Percentiles rank a stretch among this genome's conserved stretches.
Evolutionary conservation across 371 early-diverging fungal genomes (phyloP).

Genomic region (Mortierella sp.): DNA sequence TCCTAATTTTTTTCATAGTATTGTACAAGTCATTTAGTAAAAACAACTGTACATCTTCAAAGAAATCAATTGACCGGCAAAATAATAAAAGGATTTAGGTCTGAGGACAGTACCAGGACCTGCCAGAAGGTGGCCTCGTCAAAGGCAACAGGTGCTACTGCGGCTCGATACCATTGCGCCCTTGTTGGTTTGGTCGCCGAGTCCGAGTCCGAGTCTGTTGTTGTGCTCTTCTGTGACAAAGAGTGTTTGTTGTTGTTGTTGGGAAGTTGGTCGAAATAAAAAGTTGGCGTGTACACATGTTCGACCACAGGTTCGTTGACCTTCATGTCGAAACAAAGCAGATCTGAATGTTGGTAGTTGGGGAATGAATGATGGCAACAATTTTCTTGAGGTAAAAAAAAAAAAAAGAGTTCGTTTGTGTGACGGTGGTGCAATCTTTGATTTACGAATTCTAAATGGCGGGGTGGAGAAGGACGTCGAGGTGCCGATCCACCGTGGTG

Average conservation of each 20-base stretch:
- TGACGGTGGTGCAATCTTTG: neutral
- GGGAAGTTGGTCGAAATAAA: constrained; percentile 39
- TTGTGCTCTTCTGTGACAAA: neutral
- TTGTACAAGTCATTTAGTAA: no score
- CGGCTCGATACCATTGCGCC: constrained; percentile 29
- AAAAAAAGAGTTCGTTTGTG: neutral
- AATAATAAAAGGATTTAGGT: neutral
- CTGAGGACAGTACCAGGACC: constrained; percentile 30
- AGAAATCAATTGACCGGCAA: neutral
- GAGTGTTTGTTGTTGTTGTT: constrained; percentile 13
- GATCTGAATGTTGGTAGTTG: constrained; percentile 1
- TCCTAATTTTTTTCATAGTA: constrained; percentile 39
- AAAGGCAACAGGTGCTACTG: constrained; percentile 46
- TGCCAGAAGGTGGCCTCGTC: constrained; percentile 45
- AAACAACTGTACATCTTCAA: no score
- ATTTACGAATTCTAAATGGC: constrained; percentile 30
- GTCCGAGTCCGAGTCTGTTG: neutral
- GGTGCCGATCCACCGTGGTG: constrained; percentile 39
- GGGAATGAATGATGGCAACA: neutral
- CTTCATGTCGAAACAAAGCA: constrained; percentile 19
- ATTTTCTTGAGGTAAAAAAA: neutral
- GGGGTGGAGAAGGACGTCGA: constrained; percentile 54
- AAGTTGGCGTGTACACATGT: constrained; percentile 32
- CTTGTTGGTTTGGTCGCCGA: neutral
- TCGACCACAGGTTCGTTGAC: constrained; percentile 19